Base-by-base conservation (phyloP, 306 rosid species). In the Ziziphus jujuba region DNA sequence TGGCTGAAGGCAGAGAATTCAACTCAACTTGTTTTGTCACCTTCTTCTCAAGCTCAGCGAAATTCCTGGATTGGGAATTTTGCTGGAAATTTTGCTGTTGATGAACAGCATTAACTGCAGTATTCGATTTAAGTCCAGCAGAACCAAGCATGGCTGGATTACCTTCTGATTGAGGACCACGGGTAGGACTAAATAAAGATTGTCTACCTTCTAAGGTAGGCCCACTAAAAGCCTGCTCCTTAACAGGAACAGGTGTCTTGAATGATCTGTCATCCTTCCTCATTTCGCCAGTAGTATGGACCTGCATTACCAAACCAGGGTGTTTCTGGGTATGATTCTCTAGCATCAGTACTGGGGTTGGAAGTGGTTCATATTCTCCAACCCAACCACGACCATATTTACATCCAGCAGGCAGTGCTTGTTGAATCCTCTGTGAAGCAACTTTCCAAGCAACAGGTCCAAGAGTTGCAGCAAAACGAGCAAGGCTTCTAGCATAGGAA, bases 301-400 rank as follows among this genome's bases (percentile, higher is more conserved):
- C 58, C 77, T 74, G 82, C 14, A 77, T 51, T 56, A 28, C 59
- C 48, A 83, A 67, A 84, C 67, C 71, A 73, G 87, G 65, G 47
- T 83, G 89, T 74, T 83, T 83, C 59, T 77, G 96, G 53, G 57
- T 51, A 70, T 69, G 73, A 48, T 72, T 88, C 75, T 82, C 85
- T 22, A 95, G 78, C 89, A 82, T 74, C 69, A 90, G 76, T 64
- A 88, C 92, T 20, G 99, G 97, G 52, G 96, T 90, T 52, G 95
- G 97, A 74, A 88, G 95, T 4, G 99, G 99, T 80, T 95, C 99
- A 25, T 88, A 95, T 59, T 95, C 99, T 74, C 95, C 99, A 45
- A 95, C 99, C 99, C 97, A 95, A 74, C 99, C 99, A 31, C 91
- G 88, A 22, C 97, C 97, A 67, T 80, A 95, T 82, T 90, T 90